These are phyloP conservation scores for Amanita brunnescens DNA, from an alignment of 768 basidiomycete species.

Conservation along the genomic window DNA sequence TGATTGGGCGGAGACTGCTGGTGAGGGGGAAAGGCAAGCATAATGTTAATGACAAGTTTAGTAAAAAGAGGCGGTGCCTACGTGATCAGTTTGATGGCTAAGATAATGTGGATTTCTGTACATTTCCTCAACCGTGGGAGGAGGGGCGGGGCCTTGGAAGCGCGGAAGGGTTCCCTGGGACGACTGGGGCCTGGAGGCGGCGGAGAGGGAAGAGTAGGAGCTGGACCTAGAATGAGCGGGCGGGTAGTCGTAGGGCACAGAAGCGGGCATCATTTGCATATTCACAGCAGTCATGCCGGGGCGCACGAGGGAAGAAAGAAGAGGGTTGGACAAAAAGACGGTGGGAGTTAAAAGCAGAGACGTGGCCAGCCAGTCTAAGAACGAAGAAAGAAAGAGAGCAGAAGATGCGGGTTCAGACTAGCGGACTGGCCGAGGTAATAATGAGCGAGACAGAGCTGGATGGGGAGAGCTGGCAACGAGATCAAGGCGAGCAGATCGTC, in stretches of 20 bases:
- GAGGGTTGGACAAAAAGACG: conserved; percentile 18
- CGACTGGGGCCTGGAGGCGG: conserved; percentile 69
- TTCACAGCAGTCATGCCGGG: conserved; percentile 62
- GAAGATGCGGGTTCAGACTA: conserved; percentile 16
- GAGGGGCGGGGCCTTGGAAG: conserved; percentile 41
- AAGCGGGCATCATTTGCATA: conserved; percentile 62
- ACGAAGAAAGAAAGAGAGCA: conserved; percentile 15
- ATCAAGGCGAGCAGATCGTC: conserved; percentile 23
- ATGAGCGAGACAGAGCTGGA: conserved; percentile 19
- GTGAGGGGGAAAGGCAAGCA: conserved; percentile 10
- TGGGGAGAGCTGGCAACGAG: conserved; percentile 13
- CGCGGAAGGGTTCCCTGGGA: conserved; percentile 57
- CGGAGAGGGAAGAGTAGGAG: conserved; percentile 71
- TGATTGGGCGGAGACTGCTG: conserved; percentile 67
- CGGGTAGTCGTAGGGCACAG: conserved; percentile 64
- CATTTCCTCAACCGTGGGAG: conserved; percentile 51
- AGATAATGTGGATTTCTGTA: conserved; percentile 60
- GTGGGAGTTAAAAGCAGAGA: conserved; percentile 27
- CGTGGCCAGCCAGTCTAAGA: conserved; percentile 52
- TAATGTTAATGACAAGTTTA: conserved; percentile 8
- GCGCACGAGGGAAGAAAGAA: conserved; percentile 8
- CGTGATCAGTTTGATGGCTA: conserved; percentile 38
- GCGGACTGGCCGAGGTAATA: conserved; percentile 23
- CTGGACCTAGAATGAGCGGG: conserved; percentile 69
- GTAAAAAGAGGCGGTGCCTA: conserved; percentile 20